Base-by-base conservation (phyloP, 2,329 filamentous ascomycete genomes). In the Talaromyces piceae region DNA sequence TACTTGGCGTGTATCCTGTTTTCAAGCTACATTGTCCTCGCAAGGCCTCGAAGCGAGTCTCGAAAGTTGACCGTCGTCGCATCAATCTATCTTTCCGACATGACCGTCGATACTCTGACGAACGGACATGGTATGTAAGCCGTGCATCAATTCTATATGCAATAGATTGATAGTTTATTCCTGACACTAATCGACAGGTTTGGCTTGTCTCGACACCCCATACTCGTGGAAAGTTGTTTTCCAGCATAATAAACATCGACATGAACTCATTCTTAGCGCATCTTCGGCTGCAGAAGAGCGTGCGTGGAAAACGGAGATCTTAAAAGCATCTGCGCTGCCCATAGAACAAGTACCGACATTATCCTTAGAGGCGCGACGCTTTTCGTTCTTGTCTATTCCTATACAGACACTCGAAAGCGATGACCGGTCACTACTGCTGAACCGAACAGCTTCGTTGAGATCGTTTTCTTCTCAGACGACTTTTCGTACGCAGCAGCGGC, bases 181-280 rank as follows among this genome's bases (percentile, higher is more conserved):
- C 18, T 49, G 31, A 54, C 16, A 22, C 26, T n/a, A n/a, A n/a
- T n/a, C 52, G 13, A 43, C 54, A 95, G 90, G 89, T 0, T 66
- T 97, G 6, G 89, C 91, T 74, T 96, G 90, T 61, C 85, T 93
- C 56, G 88, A 87, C 3, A 87, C 88, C 1, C 83, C 87, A 0
- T 88, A 88, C 66, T 93, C 90, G 1, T 97, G 91, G 91, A 98
- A 97, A 65, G 62, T 96, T 9, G 77, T 88, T 2, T 96, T 97
- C 61, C 84, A 93, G 64, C 81, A 81, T 57, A 78, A 86, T 51
- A 80, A 86, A 57, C 82, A 87, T 54, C 74, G 91, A 49, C 91
- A 88, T 64, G 91, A 97, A 67, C 70, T 95, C 13, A 82, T 96
- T 37, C 77, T 95, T 71, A 94, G 87, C 57, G 91, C 90, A 30